These are phyloP conservation scores for Agrocybe chaxingu DNA, from an alignment of 768 basidiomycete species.

Conservation along the genomic window DNA sequence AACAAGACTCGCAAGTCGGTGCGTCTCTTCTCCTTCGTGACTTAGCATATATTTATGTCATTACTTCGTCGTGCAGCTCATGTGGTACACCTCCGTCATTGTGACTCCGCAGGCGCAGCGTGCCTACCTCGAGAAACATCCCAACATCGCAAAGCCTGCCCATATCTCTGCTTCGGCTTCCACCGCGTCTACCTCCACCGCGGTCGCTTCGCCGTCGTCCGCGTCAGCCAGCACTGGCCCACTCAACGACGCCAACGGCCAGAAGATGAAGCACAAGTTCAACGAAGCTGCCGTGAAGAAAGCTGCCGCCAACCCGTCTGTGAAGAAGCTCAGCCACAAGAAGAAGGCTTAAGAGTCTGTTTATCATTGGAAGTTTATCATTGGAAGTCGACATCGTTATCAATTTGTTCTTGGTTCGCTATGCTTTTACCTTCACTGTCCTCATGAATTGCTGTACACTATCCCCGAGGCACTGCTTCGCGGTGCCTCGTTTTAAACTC, in stretches of 20 bases:
- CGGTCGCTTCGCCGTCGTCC: not conserved
- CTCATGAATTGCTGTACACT: too few relatives aligned
- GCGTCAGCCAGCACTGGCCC: not conserved
- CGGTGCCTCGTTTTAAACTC: too few relatives aligned
- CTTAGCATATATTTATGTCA: not conserved
- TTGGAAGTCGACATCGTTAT: too few relatives aligned
- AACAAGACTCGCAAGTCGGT: slow-evolving; percentile 28
- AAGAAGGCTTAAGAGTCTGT: slow-evolving; percentile 2
- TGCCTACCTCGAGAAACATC: slow-evolving; percentile 9
- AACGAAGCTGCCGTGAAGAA: slow-evolving; percentile 10
- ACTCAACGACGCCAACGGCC: slow-evolving; percentile 1
- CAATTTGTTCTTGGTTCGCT: not conserved
- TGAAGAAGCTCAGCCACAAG: slow-evolving; percentile 8
- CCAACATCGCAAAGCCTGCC: slow-evolving; percentile 1
- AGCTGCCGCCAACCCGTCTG: slow-evolving; percentile 4
- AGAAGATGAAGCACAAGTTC: slow-evolving; percentile 9
- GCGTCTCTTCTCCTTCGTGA: not conserved
- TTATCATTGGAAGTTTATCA: too few relatives aligned
- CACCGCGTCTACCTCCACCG: not conserved
- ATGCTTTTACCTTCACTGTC: not conserved
- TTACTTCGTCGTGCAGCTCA: not conserved
- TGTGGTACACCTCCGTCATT: slow-evolving; percentile 12
- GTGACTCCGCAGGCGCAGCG: slow-evolving; percentile 9
- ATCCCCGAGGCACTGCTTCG: too few relatives aligned
- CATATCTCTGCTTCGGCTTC: not conserved